These are phyloP conservation scores for Hyaloperonospora brassicae DNA, from an alignment of 352 stramenopile species.

Conservation along the genomic window DNA sequence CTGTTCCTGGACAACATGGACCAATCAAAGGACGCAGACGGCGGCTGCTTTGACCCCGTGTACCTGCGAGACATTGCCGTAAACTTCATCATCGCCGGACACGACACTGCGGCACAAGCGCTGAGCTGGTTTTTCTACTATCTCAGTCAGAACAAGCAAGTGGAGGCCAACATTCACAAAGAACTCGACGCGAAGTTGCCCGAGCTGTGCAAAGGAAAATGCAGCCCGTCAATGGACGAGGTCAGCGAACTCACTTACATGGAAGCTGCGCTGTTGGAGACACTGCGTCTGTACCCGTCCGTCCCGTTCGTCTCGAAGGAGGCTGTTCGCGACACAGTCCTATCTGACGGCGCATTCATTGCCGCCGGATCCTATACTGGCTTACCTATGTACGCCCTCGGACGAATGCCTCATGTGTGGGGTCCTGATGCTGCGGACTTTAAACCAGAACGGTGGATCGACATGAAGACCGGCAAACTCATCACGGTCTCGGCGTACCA, in stretches of 20 bases:
- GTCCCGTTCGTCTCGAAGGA: constrained; percentile 38
- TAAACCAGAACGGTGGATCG: constrained; percentile 62
- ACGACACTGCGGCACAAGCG: constrained; percentile 67
- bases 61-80: constrained; percentile 70
- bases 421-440: constrained; percentile 45
- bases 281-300: constrained; percentile 53
- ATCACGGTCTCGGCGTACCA: constrained; percentile 41
- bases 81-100: constrained; percentile 74
- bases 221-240: constrained; percentile 33
- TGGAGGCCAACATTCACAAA: constrained; percentile 35
- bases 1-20: constrained; percentile 38
- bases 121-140: constrained; percentile 71
- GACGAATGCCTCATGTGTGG: constrained; percentile 52
- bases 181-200: constrained; percentile 35
- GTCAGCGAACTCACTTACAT: constrained; percentile 40
- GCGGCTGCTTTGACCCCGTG: constrained; percentile 25
- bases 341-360: constrained; percentile 58
- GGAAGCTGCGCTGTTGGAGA: constrained; percentile 47
- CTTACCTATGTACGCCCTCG: constrained; percentile 47
- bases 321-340: constrained; percentile 18
- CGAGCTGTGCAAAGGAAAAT: constrained; percentile 8
- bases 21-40: constrained; percentile 7
- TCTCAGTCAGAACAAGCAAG: constrained; percentile 39
- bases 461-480: constrained; percentile 28
- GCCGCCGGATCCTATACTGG: constrained; percentile 21